These are phyloP conservation scores for Isatis tinctoria DNA, from an alignment of 345 rosid species.

Conservation along the genomic window DNA sequence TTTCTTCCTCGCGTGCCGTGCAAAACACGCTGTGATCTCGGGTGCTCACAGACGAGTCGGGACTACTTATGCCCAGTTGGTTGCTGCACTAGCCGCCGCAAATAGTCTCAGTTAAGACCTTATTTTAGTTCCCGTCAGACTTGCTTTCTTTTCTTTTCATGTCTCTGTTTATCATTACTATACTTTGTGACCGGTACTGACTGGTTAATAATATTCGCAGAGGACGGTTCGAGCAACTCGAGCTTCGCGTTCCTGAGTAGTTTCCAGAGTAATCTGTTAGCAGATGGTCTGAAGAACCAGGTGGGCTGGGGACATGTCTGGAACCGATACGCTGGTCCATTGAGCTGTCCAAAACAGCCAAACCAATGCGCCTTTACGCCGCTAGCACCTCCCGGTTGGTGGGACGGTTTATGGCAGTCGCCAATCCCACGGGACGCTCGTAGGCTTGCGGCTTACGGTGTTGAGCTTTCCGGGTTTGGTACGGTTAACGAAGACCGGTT, in stretches of 20 bases:
- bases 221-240: conserved; percentile 47
- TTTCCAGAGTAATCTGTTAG: conserved; percentile 69
- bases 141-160: background rate
- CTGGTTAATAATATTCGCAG: conserved; percentile 37
- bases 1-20: conserved; percentile 90
- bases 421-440: conserved; percentile 72
- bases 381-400: conserved; percentile 95
- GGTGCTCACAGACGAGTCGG: conserved; percentile 95
- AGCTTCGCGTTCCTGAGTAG: conserved; percentile 77
- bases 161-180: background rate
- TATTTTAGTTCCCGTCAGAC: background rate
- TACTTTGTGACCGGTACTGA: background rate
- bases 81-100: conserved; percentile 88
- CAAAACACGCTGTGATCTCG: conserved; percentile 67
- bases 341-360: conserved; percentile 71
- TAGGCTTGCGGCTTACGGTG: conserved; percentile 59
- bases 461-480: conserved; percentile 74
- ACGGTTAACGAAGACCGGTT: conserved; percentile 62
- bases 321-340: conserved; percentile 93
- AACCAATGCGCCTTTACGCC: conserved; percentile 89
- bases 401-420: conserved; percentile 96
- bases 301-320: conserved; percentile 96
- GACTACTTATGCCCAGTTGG: conserved; percentile 87
- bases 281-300: conserved; percentile 69
- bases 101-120: conserved; percentile 58